Percentiles rank a stretch among this genome's conserved stretches.
Conservation (phyloP, 2,329 filamentous ascomycete genomes). For the Xylariaceae sp. region DNA sequence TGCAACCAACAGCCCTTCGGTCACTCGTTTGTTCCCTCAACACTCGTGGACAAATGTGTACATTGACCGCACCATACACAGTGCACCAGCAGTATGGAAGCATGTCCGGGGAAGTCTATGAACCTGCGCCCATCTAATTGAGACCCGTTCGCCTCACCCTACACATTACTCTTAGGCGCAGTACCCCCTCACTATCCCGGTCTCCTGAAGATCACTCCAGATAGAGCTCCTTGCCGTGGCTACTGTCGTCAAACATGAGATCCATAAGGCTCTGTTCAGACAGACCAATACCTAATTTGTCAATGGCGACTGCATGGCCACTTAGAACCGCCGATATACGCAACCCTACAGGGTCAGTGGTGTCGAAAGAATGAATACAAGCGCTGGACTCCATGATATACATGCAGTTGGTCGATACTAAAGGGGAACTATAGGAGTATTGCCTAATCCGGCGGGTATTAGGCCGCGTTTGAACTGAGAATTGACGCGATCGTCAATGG, state of each 20-base stretch:
- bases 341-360: conserved; percentile 3
- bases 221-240: conserved; percentile 4
- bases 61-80: conserved; percentile 7
- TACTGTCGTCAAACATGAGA: conserved; percentile 1
- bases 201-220: conserved; percentile 9
- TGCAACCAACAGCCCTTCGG: conserved; percentile 22
- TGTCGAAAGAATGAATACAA: conserved; percentile 13
- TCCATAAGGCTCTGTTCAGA: not conserved
- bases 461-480: conserved; percentile 7
- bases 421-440: not conserved
- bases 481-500: conserved; percentile 5
- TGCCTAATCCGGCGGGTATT: not conserved
- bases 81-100: conserved; percentile 5
- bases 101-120: conserved; percentile 8
- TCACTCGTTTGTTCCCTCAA: not conserved
- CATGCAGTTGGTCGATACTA: conserved; percentile 7
- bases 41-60: not conserved
- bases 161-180: not conserved
- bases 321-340: conserved; percentile 1
- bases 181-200: conserved; percentile 4
- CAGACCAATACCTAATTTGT: not conserved
- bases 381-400: conserved; percentile 7
- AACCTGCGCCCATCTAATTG: conserved; percentile 14
- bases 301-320: conserved; percentile 3
- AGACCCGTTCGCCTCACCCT: conserved; percentile 5